Percentiles rank a stretch among this genome's conserved stretches.
phyloP scores from a whole-genome alignment of 139 green algal species.

The Volvox africanus region DNA sequence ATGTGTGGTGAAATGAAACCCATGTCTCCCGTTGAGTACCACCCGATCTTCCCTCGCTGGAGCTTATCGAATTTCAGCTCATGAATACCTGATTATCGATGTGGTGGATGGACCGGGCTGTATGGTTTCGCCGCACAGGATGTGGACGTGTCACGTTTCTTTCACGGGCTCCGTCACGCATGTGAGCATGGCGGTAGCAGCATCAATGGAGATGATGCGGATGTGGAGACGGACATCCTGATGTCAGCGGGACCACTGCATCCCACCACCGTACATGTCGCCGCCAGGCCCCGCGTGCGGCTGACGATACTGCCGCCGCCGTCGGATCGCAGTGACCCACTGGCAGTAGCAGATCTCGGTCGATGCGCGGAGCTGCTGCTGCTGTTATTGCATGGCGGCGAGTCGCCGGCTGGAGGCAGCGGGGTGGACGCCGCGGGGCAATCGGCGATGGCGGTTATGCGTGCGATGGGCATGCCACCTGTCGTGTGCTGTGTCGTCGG shows the following conservation, averaged over 20 bases:
- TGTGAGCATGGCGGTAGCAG: slow-evolving; percentile 34
- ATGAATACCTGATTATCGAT: no score
- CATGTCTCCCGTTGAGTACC: no score
- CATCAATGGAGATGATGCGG: not conserved
- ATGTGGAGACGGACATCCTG: slow-evolving; percentile 46
- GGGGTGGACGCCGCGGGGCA: slow-evolving; percentile 67
- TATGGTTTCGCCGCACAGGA: slow-evolving; percentile 7
- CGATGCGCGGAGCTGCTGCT: slow-evolving; percentile 75
- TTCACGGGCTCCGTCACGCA: slow-evolving; percentile 56
- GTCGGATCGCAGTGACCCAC: slow-evolving; percentile 64
- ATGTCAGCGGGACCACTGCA: slow-evolving; percentile 19
- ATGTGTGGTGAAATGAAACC: no score
- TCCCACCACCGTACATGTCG: slow-evolving; percentile 61
- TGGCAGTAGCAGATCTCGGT: slow-evolving; percentile 76
- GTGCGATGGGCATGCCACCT: slow-evolving; percentile 80
- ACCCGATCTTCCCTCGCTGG: no score
- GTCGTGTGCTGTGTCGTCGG: slow-evolving; percentile 51
- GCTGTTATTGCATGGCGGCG: slow-evolving; percentile 68
- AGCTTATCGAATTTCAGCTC: no score
- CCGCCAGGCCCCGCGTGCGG: slow-evolving; percentile 52
- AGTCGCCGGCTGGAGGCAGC: slow-evolving; percentile 15
- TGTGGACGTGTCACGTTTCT: slow-evolving; percentile 65
- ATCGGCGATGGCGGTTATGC: slow-evolving; percentile 75
- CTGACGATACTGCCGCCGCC: slow-evolving; percentile 82
- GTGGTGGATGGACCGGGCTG: no score